These are phyloP conservation scores for Vitis rupestris DNA, from an alignment of 164 flowering plant species.

Conservation along the genomic window DNA sequence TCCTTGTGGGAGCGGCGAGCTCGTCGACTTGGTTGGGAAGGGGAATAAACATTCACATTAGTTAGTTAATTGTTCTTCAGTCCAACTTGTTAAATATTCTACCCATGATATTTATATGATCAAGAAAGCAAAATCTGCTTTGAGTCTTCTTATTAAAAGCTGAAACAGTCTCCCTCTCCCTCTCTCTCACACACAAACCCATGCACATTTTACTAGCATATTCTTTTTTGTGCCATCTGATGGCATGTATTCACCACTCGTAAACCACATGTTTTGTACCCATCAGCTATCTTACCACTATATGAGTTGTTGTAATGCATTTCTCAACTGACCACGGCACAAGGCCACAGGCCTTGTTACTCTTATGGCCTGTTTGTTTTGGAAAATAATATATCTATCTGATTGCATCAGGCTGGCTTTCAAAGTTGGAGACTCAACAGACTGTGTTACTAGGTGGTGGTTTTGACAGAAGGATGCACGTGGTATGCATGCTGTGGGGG, in stretches of 20 bases:
- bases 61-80: neutral
- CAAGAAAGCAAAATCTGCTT: slow-evolving; percentile 7
- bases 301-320: no score
- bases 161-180: neutral
- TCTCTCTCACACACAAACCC: neutral
- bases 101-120: neutral
- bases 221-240: neutral
- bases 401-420: no score
- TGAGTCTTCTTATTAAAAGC: neutral
- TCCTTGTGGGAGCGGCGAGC: slow-evolving; percentile 78
- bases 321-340: no score
- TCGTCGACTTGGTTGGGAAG: slow-evolving; percentile 74
- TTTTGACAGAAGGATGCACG: no score
- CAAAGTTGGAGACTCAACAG: no score
- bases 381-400: no score
- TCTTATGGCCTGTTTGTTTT: no score
- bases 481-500: no score
- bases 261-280: no score
- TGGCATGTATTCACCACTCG: neutral
- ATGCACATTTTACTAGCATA: neutral
- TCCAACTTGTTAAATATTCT: slow-evolving; percentile 1
- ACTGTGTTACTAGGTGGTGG: no score
- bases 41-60: slow-evolving; percentile 26
- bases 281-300: no score
- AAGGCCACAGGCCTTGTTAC: no score